Evolutionary conservation across 176 grass and related monocot genomes (phyloP), one percentile per base, ranked within the genome.

Genomic region (Stipa capillata): DNA sequence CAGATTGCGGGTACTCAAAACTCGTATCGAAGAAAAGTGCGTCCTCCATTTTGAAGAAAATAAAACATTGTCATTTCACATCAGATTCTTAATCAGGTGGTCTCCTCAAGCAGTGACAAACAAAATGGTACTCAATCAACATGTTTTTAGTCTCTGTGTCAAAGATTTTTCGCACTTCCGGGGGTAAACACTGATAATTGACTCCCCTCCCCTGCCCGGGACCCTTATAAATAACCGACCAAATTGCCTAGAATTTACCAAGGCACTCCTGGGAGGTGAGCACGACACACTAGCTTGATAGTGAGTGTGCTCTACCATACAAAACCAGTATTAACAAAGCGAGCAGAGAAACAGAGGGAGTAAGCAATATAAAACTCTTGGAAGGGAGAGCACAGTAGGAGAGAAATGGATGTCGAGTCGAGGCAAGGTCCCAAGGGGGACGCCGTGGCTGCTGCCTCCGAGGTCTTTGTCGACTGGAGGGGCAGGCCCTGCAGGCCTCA

Each of bases 381-480:
- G 21, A 31, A 79, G 37, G 25, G 57, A 79, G 23, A 83, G 39
- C 9, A 75, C 23, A 42, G 51, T 66, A 49, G 64, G 62, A 47
- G 63, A 28, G 21, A 67, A 28, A 92, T 94, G 94, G 89, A 97
- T 86, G 56, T 90, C 0, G 78, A 97, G 79, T 84, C 89, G 3
- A 87, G 84, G 73, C 91, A 87, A 74, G 80, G 66, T 75, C 67
- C 72, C 53, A 94, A 90, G 57, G 58, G 58, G 50, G 82, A 83
- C 34, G 53, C 88, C 63, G 60, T 94, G 83, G 74, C 77, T 74
- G 55, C 76, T 36, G 67, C 65, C 66, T 73, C 88, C 39, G 87
- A 90, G 44, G 79, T 90, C 57, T 94, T 85, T 74, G 82, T 98
- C 73, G 92, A 94, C 91, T 92, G 95, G 92, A 92, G 80, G 40